Conservation (phyloP, 140 eudicot species). For the Ambrosia hybrid region DNA sequence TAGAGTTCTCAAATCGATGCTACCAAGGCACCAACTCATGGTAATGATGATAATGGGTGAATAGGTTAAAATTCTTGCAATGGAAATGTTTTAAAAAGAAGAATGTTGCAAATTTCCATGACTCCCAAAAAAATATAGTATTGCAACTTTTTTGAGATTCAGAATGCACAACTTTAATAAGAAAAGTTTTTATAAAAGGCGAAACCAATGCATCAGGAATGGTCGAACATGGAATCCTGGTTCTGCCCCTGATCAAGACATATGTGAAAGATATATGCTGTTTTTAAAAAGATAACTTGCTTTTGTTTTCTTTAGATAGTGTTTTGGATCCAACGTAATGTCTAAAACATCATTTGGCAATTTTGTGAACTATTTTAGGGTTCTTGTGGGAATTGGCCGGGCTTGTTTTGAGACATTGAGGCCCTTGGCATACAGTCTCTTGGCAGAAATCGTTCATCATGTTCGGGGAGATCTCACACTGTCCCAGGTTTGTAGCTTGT, state of each 20-base stretch:
- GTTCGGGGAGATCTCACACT: constrained; percentile 88
- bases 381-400: constrained; percentile 97
- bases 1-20: neutral
- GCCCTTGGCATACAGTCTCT: constrained; percentile 94
- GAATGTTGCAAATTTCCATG: constrained; percentile 18
- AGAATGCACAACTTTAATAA: neutral
- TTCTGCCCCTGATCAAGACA: constrained; percentile 16
- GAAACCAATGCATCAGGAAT: neutral
- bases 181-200: constrained; percentile 21
- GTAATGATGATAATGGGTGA: constrained; percentile 15
- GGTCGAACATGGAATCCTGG: neutral
- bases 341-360: constrained; percentile 17
- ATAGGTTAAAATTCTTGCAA: neutral
- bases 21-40: neutral
- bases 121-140: neutral
- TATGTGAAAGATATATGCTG: constrained; percentile 10
- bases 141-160: neutral
- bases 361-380: constrained; percentile 48
- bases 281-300: neutral
- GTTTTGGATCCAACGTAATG: constrained; percentile 22
- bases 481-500: constrained; percentile 67
- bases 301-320: constrained; percentile 2
- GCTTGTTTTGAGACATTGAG: constrained; percentile 95
- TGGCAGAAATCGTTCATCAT: constrained; percentile 98
- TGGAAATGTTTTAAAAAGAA: neutral